phyloP scores from a whole-genome alignment of 2,329 filamentous ascomycete genomes.

The Penicillium occitanis region DNA sequence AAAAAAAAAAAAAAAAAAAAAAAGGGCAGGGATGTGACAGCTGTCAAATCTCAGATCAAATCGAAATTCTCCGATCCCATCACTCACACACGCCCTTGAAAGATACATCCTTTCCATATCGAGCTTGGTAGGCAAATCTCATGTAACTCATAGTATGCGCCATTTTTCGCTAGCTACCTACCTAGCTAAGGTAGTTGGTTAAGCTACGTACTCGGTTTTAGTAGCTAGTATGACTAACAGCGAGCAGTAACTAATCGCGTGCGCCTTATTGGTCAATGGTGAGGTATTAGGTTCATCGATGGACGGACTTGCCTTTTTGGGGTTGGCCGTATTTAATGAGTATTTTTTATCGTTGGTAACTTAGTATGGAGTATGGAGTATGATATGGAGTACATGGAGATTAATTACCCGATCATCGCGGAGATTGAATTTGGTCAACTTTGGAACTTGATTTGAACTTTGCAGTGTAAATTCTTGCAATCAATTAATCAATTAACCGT shows the following conservation, averaged over 20 bases:
- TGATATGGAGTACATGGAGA: not conserved
- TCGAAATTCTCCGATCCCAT: conserved; percentile 3
- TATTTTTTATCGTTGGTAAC: not conserved
- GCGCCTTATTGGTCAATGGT: not conserved
- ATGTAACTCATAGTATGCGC: not conserved
- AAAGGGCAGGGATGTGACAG: not conserved
- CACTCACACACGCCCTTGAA: not conserved
- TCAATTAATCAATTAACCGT: not conserved
- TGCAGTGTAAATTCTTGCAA: not conserved
- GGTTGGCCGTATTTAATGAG: not conserved
- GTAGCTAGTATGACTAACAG: conserved; percentile 2
- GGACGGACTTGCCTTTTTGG: conserved; percentile 7
- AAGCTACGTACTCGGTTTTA: not conserved
- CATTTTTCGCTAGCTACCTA: not conserved
- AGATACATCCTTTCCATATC: not conserved
- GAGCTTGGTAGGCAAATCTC: not conserved
- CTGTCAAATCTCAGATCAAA: not conserved
- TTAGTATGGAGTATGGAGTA: not conserved
- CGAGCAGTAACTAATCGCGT: conserved; percentile 4
- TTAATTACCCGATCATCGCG: not conserved
- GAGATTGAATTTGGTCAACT: not conserved
- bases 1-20: not conserved
- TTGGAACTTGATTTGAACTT: not conserved
- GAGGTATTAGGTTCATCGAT: not conserved
- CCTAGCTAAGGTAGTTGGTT: not conserved